Evolutionary conservation across 2,329 filamentous ascomycete species (phyloP).

Genomic region (Cercospora nicotianae): DNA sequence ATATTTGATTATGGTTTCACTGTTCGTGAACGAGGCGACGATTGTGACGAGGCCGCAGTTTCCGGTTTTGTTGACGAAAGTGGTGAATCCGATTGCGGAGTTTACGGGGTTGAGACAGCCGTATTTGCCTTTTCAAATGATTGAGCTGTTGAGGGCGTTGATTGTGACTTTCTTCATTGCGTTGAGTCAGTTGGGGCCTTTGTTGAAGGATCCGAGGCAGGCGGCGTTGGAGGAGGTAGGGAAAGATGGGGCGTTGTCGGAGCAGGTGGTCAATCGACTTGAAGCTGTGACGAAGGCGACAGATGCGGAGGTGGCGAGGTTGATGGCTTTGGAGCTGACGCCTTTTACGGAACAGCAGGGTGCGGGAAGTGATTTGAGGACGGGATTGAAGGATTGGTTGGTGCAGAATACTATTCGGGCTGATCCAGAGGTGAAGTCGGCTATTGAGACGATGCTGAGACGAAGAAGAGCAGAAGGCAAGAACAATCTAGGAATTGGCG

Average conservation of each 20-base stretch:
- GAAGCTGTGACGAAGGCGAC: conserved; percentile 59
- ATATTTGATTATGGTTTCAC: conserved; percentile 53
- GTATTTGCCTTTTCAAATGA: conserved; percentile 81
- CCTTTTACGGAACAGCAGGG: conserved; percentile 75
- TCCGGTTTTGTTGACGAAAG: conserved; percentile 45
- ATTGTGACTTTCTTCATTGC: conserved; percentile 80
- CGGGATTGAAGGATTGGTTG: conserved; percentile 80
- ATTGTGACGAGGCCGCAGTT: conserved; percentile 56
- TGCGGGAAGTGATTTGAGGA: conserved; percentile 62
- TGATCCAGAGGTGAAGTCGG: conserved; percentile 79
- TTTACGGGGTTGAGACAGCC: conserved; percentile 53
- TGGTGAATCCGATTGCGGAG: conserved; percentile 51
- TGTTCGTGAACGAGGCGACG: conserved; percentile 59
- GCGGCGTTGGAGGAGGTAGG: conserved; percentile 23
- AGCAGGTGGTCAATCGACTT: conserved; percentile 67
- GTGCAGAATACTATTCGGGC: conserved; percentile 80
- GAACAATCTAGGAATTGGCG: not conserved
- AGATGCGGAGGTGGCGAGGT: conserved; percentile 67
- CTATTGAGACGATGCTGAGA: conserved; percentile 68
- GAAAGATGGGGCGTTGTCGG: conserved; percentile 39
- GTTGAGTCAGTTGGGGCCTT: conserved; percentile 74
- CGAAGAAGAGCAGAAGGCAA: conserved; percentile 19
- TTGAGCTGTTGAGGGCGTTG: conserved; percentile 72
- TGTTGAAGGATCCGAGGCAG: conserved; percentile 49
- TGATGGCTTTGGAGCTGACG: conserved; percentile 75